phyloP scores from a whole-genome alignment of 768 basidiomycete species.

The Stropharia rugosoannulata region DNA sequence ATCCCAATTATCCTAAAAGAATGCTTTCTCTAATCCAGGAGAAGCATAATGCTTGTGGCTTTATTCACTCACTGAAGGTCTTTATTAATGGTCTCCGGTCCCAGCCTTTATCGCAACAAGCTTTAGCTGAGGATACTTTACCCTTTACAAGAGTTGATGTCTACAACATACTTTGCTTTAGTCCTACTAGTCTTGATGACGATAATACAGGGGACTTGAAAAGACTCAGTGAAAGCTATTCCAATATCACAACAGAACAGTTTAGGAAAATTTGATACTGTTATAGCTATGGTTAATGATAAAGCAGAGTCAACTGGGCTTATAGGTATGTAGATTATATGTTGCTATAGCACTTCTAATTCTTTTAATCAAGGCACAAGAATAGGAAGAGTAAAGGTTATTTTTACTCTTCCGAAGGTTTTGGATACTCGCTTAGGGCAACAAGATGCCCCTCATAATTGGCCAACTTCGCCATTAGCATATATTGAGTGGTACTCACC shows the following conservation, averaged over 20 bases:
- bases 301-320: constrained; percentile 1
- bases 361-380: constrained; percentile 11
- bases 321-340: not conserved
- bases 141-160: not conserved
- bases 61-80: not conserved
- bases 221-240: not conserved
- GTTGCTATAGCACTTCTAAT: not conserved
- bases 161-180: not conserved
- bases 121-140: not conserved
- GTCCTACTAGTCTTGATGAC: not conserved
- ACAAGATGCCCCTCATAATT: constrained; percentile 2
- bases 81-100: not conserved
- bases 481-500: constrained; percentile 18
- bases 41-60: not conserved
- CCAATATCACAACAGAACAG: not conserved
- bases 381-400: constrained; percentile 19
- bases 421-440: constrained; percentile 1
- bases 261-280: not conserved
- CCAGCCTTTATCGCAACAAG: not conserved
- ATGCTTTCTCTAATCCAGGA: not conserved
- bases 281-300: not conserved
- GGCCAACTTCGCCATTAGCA: constrained; percentile 14
- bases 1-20: not conserved
- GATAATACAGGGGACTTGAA: not conserved
- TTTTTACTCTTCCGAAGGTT: constrained; percentile 17